Conservation (phyloP, 495 filamentous ascomycete species). For the Barbatosphaeria neglecta region DNA sequence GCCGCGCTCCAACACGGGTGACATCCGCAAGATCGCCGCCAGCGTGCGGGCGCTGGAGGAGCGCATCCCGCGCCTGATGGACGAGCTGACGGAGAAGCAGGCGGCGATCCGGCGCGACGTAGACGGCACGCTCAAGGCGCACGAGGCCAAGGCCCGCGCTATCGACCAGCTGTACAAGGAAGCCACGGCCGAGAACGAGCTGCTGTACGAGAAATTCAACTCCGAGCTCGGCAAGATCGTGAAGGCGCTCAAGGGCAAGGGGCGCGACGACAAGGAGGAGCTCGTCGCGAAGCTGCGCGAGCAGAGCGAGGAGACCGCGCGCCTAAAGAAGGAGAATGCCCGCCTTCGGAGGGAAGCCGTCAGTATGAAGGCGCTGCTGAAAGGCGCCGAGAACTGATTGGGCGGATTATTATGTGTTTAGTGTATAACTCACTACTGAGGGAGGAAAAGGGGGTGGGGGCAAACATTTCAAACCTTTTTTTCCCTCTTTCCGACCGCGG, state of each 20-base stretch:
- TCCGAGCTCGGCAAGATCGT: conserved; percentile 75
- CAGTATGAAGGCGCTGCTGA: conserved; percentile 34
- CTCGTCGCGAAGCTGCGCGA: conserved; percentile 55
- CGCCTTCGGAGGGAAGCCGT: conserved; percentile 40
- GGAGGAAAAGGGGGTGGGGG: no score
- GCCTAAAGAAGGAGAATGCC: conserved; percentile 70
- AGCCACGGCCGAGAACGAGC: conserved; percentile 83
- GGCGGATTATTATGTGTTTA: not conserved
- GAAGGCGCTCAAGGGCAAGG: conserved; percentile 54
- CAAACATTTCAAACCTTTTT: not conserved
- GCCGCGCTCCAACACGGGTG: conserved; percentile 23
- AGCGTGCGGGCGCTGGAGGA: conserved; percentile 54
- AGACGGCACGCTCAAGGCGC: conserved; percentile 54
- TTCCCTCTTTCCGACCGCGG: not conserved
- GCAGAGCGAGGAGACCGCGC: conserved; percentile 53
- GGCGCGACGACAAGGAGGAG: conserved; percentile 62
- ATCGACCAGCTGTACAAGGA: conserved; percentile 86
- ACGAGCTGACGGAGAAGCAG: conserved; percentile 49
- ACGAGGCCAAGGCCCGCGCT: conserved; percentile 66
- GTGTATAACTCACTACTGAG: no score
- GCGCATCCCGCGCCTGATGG: conserved; percentile 47
- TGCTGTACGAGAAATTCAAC: conserved; percentile 89
- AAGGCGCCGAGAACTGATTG: conserved; percentile 13
- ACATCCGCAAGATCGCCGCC: conserved; percentile 37
- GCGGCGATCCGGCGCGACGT: conserved; percentile 53